These are phyloP conservation scores for Nannizzia gypsea DNA, from an alignment of 2,329 filamentous ascomycete genomes.

Conservation along the genomic window DNA sequence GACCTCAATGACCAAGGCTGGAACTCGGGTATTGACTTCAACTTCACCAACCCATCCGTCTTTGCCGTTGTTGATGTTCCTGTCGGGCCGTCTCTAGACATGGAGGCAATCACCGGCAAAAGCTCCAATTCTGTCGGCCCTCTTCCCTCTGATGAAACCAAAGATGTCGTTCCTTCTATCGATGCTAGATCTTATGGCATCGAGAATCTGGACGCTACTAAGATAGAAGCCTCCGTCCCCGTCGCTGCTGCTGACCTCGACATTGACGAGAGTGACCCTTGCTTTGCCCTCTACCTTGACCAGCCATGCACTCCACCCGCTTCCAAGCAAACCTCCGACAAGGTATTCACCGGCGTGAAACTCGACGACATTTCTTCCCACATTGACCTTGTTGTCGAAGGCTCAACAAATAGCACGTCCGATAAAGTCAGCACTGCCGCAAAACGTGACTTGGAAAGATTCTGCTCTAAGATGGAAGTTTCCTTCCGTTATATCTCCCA, in stretches of 20 bases:
- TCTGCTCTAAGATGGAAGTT: constrained; percentile 33
- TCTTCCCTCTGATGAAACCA: constrained; percentile 35
- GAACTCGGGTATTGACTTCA: constrained; percentile 37
- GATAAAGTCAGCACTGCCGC: constrained; percentile 15
- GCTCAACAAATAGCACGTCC: constrained; percentile 12
- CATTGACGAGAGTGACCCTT: constrained; percentile 43
- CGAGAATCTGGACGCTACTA: constrained; percentile 8
- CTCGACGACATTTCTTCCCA: constrained; percentile 50
- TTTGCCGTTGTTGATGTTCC: constrained; percentile 64
- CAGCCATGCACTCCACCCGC: constrained; percentile 27
- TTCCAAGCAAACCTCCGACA: constrained; percentile 22
- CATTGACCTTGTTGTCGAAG: background rate
- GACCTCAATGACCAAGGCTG: constrained; percentile 40
- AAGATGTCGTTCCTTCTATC: constrained; percentile 40
- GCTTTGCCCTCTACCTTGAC: constrained; percentile 42
- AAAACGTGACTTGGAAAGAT: constrained; percentile 25
- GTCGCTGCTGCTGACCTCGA: constrained; percentile 31
- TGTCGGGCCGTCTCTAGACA: constrained; percentile 50
- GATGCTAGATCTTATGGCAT: constrained; percentile 26
- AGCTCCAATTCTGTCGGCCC: constrained; percentile 42
- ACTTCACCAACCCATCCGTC: constrained; percentile 33
- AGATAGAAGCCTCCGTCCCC: constrained; percentile 11
- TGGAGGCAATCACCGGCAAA: constrained; percentile 60
- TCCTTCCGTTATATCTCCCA: constrained; percentile 31
- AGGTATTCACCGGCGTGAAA: constrained; percentile 42